Base-by-base conservation (phyloP, 805 yeast species). In the Candida tallmaniae region DNA sequence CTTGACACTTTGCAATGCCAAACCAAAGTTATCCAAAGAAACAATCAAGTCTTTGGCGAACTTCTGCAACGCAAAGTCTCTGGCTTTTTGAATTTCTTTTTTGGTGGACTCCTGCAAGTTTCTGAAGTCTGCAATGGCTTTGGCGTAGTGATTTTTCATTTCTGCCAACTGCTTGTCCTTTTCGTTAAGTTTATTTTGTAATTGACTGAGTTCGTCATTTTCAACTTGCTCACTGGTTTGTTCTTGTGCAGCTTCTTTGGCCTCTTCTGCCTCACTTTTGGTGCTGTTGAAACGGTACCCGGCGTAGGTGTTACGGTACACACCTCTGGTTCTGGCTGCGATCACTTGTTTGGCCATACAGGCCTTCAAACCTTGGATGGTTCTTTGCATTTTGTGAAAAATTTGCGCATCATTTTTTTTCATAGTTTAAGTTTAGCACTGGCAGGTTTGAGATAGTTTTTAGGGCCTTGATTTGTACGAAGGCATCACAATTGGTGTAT, bases 51-150 rank as follows among this genome's bases (percentile, higher is more conserved):
- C 97, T 60, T 78, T 83, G 45, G 95, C 93, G 56, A 88, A 88
- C 61, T 86, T 88, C 61, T 88, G 95, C 45, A 89, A 70, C 0
- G 96, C 96, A 64, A 80, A 88, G 54, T 86, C 96, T 55, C 73
- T 81, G 35, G 96, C 87, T 65, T 84, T 84, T 62, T 83, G 82
- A 36, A 84, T 69, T 57, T 89, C 96, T 48, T 84, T 74, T 64
- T 84, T 83, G 40, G 96, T 86, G 33, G 89, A 80, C 55, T 84
- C 90, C 68, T 88, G 97, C 50, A 88, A 70, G 63, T 85, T 87
- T 51, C 95, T 78, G 80, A 87, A 89, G 60, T 88, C 97, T 17
- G 96, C 96, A 38, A 87, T 74, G 16, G 95, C 74, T 48, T 95
- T 78, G 38, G 86, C 71, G 54, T 83, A 80, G 49, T 80, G 78